These are phyloP conservation scores for Arachnomyces sp. DNA, from an alignment of 2,329 filamentous ascomycete species.

Conservation along the genomic window DNA sequence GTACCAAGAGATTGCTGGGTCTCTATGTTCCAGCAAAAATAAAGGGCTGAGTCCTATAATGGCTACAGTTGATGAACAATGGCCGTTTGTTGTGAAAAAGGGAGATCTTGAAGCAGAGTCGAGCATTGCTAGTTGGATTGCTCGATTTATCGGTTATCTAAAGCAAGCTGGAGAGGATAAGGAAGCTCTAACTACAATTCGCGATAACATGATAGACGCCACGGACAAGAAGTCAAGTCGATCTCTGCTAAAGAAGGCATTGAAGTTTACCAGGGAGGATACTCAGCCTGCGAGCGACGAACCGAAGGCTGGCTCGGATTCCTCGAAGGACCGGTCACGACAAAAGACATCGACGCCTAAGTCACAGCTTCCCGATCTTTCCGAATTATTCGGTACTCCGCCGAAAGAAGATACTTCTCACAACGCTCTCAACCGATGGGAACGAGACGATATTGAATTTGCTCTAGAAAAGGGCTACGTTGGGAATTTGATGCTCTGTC, in stretches of 20 bases:
- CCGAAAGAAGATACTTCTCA: constrained; percentile 39
- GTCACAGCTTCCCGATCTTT: constrained; percentile 37
- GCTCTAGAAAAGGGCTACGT: constrained; percentile 71
- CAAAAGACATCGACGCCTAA: constrained; percentile 8
- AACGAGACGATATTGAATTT: constrained; percentile 67
- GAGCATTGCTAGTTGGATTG: constrained; percentile 52
- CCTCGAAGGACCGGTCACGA: constrained; percentile 6
- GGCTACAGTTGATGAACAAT: constrained; percentile 67
- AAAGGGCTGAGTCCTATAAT: constrained; percentile 53
- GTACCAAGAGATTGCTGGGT: constrained; percentile 53
- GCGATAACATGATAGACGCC: constrained; percentile 36
- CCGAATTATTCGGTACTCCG: constrained; percentile 46
- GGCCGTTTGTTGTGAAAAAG: constrained; percentile 58
- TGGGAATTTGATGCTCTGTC: constrained; percentile 61
- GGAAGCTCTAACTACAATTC: constrained; percentile 39
- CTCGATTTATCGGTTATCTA: constrained; percentile 49
- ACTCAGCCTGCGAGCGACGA: constrained; percentile 7
- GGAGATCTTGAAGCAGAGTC: constrained; percentile 37
- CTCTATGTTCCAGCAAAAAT: constrained; percentile 29
- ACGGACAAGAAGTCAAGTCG: constrained; percentile 31
- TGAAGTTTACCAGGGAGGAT: constrained; percentile 26
- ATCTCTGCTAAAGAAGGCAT: constrained; percentile 27
- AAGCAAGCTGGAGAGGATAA: constrained; percentile 47
- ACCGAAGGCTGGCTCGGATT: constrained; percentile 6
- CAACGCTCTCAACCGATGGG: constrained; percentile 54